Evolutionary conservation across 1,284 basidiomycete species (phyloP), one percentile per base, ranked within the genome.

Genomic region (Microbotryum violaceum): DNA sequence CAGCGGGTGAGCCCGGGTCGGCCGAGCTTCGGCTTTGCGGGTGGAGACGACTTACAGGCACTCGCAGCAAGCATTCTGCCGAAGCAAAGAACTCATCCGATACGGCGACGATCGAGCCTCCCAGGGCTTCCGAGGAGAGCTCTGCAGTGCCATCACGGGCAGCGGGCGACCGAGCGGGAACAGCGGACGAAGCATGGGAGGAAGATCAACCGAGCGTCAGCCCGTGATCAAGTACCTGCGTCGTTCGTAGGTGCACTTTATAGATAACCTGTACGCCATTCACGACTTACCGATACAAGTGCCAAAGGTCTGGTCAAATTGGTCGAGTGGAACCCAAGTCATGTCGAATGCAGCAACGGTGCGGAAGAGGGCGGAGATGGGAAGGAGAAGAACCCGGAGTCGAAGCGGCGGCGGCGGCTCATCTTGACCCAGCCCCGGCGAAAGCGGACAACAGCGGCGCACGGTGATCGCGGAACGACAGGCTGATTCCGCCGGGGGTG

Each of bases 41-140:
- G 9, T 53, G 3, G 31, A 25, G 5, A 29, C 23, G 31, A 73
- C 82, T 71, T 67, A 91, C 91, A 76, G 85, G 83, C 46, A 87
- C 85, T 65, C 89, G 83, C 68, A 98, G 81, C 25, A 98, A 80
- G 76, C 96, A 87, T 63, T 79, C 82, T 0, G 89, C 90, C 67
- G 86, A 84, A 12, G 90, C 91, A 72, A 98, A 98, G 80, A 97
- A 98, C 69, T 98, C 92, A 75, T 98, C 94, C 6, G 91, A 96
- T 58, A 88, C 85, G 9, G 82, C 79, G 37, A 88, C 75, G 64
- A 97, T 80, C 60, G 80, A 75, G 14, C 85, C 91, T 27, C 91
- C 94, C 16, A 97, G 79, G 0, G 87, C 85, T 20, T 86, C 85
- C 68, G 88, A 91, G 21, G 94, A 97, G 27, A 97, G 82, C 76